Evolutionary conservation across 2,329 filamentous ascomycete species (phyloP), one percentile per base, ranked within the genome.

Genomic region (Cladobotryum protrusum): DNA sequence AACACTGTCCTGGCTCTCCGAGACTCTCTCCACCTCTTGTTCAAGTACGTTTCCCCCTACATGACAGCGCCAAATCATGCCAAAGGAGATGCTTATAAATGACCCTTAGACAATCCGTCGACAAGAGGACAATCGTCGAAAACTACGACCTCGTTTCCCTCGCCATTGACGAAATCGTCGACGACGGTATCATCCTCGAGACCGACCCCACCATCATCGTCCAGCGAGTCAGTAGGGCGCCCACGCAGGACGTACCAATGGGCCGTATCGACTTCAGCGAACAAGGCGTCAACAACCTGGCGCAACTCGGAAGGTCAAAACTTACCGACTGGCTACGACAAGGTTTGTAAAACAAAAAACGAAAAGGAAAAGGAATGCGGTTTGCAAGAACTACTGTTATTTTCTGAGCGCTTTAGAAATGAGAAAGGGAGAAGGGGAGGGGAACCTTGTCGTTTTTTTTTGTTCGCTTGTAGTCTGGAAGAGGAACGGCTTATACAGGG

Each of bases 71-170:
- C 41, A 7, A 17, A 17, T 14, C 15, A n/a, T 6, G 35, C 32
- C 29, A 29, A 29, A 8, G 6, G 11, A 29, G 6, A 4, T 24
- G 24, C 24, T 29, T 8, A 29, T 9, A 29, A 29, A 5, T 50
- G 45, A 49, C 19, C 18, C 11, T n/a, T 58, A 96, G 89, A 71
- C 92, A 95, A 79, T 89, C 89, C 33, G 91, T 95, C 45, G 93
- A 99, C 75, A 96, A 96, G 79, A 86, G 93, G 59, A 97, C 93
- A 51, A 90, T 97, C 58, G 86, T 97, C 64, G 93, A 99, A 73
- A 97, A 97, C 79, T 99, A 97, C 76, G 93, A 97, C 70, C 81
- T 97, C 18, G 88, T 96, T 55, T 87, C 90, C 13, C 82, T 99
- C 48, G 89, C 91, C 41, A 88, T 99, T 57, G 93, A 99, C 69